Conservation (phyloP, 2,329 filamentous ascomycete species). For the Hyphodiscus sp. region DNA sequence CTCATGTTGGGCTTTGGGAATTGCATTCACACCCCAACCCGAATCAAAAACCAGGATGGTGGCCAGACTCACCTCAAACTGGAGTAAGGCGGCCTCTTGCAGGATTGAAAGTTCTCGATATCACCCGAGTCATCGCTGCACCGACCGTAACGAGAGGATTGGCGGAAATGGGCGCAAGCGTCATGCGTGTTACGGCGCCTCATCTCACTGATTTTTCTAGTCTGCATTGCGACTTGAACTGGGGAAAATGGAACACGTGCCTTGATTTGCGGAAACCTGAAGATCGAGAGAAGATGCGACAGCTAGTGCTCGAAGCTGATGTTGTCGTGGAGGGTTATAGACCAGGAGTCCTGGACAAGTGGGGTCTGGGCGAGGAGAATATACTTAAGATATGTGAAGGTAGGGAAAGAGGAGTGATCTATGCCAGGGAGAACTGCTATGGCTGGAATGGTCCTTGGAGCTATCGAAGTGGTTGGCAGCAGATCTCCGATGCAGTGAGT, state of each 20-base stretch:
- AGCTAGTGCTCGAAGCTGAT: constrained; percentile 42
- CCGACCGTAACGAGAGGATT: constrained; percentile 36
- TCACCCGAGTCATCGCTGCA: constrained; percentile 39
- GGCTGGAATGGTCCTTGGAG: constrained; percentile 40
- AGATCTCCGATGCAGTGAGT: constrained; percentile 33
- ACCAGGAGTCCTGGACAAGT: constrained; percentile 35
- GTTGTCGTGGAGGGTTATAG: constrained; percentile 49
- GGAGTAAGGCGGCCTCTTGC: constrained; percentile 9
- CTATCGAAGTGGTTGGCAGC: constrained; percentile 43
- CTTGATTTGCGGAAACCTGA: constrained; percentile 40
- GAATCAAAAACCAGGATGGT: constrained; percentile 10
- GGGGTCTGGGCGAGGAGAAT: constrained; percentile 37
- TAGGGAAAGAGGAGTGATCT: neutral
- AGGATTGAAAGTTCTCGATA: constrained; percentile 32
- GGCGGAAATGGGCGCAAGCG: constrained; percentile 39
- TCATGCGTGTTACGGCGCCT: constrained; percentile 39
- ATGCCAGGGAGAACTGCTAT: constrained; percentile 37
- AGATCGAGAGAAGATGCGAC: constrained; percentile 34
- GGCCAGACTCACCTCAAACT: constrained; percentile 4
- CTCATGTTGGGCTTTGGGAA: constrained; percentile 36
- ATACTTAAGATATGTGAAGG: constrained; percentile 34
- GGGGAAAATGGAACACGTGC: constrained; percentile 40
- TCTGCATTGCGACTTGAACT: constrained; percentile 31
- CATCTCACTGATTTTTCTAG: constrained; percentile 33
- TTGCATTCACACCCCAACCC: constrained; percentile 24